Evolutionary conservation across 2,329 filamentous ascomycete species (phyloP), one percentile per base, ranked within the genome.

Genomic region (Annulohypoxylon truncatum): DNA sequence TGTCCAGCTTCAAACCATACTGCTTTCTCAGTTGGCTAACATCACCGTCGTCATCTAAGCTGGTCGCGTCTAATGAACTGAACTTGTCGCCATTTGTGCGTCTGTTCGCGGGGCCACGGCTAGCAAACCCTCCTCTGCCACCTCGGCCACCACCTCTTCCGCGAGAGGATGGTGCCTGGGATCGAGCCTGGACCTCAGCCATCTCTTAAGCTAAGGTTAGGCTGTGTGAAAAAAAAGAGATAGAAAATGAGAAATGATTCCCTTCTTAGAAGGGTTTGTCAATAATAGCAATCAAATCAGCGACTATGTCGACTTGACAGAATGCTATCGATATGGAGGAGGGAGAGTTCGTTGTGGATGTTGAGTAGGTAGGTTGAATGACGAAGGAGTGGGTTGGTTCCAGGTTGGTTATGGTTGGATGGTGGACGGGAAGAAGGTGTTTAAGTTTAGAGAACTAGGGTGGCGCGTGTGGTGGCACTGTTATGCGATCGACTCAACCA

Each of bases 141-240:
- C 94, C 94, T 81, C 95, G 91, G 82, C 90, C 87, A 80, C 93
- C 91, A 84, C 93, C 93, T 88, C 96, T 92, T 83, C 95, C 94
- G 84, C 95, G 93, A 85, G 89, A 82, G 83, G 92, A 89, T 81
- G 90, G 87, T 79, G 72, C 69, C 64, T 77, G 74, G 47, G 92
- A 87, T 87, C 94, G 89, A 83, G 91, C 88, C 86, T 94, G 91
- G 84, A 92, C 89, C 88, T 98, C 95, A 87, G 96, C 97, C 96
- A 98, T 98, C 84, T 80, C 82, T 79, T 80, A 79, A 77, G 78
- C 81, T 59, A 59, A 77, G 78, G 76, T 62, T 48, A 64, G 76
- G 67, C 71, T 72, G 59, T 75, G 73, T 73, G 73, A 26, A 22
- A 6, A n/a, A 29, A 48, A 73, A 42, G 9, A 22, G 22, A 42